Base-by-base conservation (phyloP, 1,284 basidiomycete species). In the Austroboletus niveus region DNA sequence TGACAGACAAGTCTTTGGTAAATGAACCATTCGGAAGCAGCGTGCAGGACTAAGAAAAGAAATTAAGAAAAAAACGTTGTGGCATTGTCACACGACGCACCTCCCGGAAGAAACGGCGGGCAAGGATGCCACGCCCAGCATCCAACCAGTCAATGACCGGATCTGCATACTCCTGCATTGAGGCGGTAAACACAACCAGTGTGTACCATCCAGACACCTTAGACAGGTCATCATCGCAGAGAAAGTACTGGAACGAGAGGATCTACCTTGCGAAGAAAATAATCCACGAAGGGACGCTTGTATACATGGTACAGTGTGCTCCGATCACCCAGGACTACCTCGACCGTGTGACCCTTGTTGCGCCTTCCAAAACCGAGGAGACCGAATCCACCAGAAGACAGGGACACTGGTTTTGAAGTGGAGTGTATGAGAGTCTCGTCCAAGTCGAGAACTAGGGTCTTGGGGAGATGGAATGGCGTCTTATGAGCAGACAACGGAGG, bases 71-170 rank as follows among this genome's bases (percentile, higher is more conserved):
- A 41, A 6, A 20, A 39, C 48, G 17, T 40, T 24, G 24, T 17
- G 36, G 5, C 40, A 48, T 52, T 41, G 41, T 41, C 41, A 45
- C 49, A 49, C 45, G 24, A 72, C 88, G 58, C 51, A 92, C 92
- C 74, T 98, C 94, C 54, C 96, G 84, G 70, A 98, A 99, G 55
- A 98, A 78, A 36, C 94, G 84, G 56, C 89, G 88, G 1, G 80
- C 82, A 41, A 99, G 84, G 52, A 99, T 89, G 8, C 92, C 93
- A 44, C 93, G 80, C 3, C 96, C 96, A 53, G 90, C 93, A 68
- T 99, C 96, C 53, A 99, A 75, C 96, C 97, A 99, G 73, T 99
- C 97, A 61, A 99, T 99, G 29, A 99, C 96, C 1, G 97, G 96
- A 74, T 99, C 96, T 52, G 96, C 96, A 69, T 99, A 99, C 71